Base-by-base conservation (phyloP, 805 yeast species). In the Candida takata region DNA sequence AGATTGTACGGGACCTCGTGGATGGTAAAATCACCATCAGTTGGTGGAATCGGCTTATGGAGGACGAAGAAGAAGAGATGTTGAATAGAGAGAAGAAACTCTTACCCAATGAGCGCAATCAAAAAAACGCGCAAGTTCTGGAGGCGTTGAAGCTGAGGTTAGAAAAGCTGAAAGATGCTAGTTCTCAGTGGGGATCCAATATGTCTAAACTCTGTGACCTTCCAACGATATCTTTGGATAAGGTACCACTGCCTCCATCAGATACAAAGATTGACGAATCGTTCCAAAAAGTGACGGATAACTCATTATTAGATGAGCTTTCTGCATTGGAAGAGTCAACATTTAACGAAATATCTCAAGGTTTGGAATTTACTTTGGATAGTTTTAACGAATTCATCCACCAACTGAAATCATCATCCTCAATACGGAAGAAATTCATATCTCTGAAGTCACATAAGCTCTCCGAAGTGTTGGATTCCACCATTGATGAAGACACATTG, bases 11-110 rank as follows among this genome's bases (percentile, higher is more conserved):
- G 20, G 85, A 77, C 45, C 55, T 84, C 36, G 62, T 66, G 13
- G 70, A 74, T 26, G 85, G 84, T 7, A 64, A 66, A 38, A 65
- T 83, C 12, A 62, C 72, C 33, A 74, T 82, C 4, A 75, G 81
- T 49, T 84, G 92, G 94, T 79, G 80, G 69, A 65, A 63, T 34
- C 55, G 67, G 11, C 46, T 49, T 12, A 57, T 52, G 4, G 51
- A 45, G 3, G 49, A 49, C 4, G 55, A 46, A 1, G 57, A 46
- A 5, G 52, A 49, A 7, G 45, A 42, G 4, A 43, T 41, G 10
- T 15, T 15, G 5, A 21, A 16, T 15, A 49, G 49, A 4, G 57
- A 52, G 35, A 55, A 48, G 31, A 56, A 58, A 6, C 49, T 71
- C 24, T 54, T 65, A 24, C 80, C 84, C 1, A 82, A 83, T 51